Conservation (phyloP, 225 moss, liverwort and hornwort species). For the Pseudisothecium myosuroides region DNA sequence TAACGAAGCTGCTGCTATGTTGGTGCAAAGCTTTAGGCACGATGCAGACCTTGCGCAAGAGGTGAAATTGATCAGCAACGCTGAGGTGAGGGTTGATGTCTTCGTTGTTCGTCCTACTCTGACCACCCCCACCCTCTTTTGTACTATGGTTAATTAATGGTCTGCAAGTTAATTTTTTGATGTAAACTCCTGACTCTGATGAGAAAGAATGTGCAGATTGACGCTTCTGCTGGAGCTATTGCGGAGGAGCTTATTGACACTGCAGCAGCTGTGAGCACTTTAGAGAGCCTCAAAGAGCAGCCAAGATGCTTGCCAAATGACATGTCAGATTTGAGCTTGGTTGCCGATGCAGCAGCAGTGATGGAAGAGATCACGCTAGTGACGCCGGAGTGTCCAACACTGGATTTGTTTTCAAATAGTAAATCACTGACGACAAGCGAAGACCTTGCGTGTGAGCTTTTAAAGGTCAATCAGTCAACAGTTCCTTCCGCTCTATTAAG, state of each 20-base stretch:
- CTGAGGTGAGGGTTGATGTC: slow-evolving; percentile 16
- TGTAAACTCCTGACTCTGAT: background rate
- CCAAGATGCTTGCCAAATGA: slow-evolving; percentile 19
- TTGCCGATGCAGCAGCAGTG: slow-evolving; percentile 47
- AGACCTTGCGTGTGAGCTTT: slow-evolving; percentile 11
- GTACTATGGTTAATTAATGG: background rate
- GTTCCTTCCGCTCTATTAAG: background rate
- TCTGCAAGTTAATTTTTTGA: background rate
- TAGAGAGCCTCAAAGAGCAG: slow-evolving; percentile 24
- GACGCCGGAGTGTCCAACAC: slow-evolving; percentile 2
- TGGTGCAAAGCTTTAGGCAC: slow-evolving; percentile 36
- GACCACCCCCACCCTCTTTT: background rate
- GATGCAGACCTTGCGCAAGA: slow-evolving; percentile 16
- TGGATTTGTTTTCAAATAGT: background rate
- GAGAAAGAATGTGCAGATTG: background rate
- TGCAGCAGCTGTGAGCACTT: slow-evolving; percentile 32
- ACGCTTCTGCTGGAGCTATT: slow-evolving; percentile 3
- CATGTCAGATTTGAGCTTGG: slow-evolving; percentile 29
- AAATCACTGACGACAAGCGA: slow-evolving; percentile 7
- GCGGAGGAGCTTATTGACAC: slow-evolving; percentile 32
- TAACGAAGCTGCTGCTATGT: slow-evolving; percentile 34
- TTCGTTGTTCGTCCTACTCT: background rate
- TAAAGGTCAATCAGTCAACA: background rate
- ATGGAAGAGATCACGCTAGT: slow-evolving; percentile 19
- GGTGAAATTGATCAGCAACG: slow-evolving; percentile 10